Evolutionary conservation across 345 rosid species (phyloP).

Genomic region (Citrus glauca): DNA sequence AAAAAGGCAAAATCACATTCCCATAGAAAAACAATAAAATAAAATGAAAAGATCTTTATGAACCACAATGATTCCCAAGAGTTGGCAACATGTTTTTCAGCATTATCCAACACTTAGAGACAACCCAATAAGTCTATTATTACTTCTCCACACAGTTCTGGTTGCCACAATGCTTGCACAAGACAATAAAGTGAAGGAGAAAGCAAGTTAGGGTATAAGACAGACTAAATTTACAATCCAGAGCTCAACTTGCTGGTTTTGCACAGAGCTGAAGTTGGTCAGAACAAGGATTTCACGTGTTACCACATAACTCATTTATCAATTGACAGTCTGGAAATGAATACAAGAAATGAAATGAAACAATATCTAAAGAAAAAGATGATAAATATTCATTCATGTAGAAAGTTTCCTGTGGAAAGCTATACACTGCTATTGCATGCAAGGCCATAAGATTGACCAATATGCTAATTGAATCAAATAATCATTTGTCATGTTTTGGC

Average conservation of each 20-base stretch:
- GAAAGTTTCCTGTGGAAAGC: not conserved
- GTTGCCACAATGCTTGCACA: not conserved
- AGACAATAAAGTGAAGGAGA: not conserved
- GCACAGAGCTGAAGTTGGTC: not conserved
- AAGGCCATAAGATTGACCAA: not conserved
- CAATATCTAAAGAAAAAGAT: not conserved
- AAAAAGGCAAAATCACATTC: not conserved
- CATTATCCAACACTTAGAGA: not conserved
- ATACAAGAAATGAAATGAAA: not conserved
- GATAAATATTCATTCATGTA: not conserved
- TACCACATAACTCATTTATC: not conserved
- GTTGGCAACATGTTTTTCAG: not conserved
- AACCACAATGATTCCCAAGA: not conserved
- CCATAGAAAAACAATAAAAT: not conserved
- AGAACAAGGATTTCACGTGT: not conserved
- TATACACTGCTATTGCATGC: not conserved
- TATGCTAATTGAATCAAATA: not conserved
- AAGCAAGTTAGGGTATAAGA: not conserved
- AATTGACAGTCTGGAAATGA: not conserved
- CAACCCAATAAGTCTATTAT: not conserved
- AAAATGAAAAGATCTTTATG: not conserved
- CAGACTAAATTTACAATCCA: not conserved
- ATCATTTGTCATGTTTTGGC: not conserved
- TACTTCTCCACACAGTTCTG: not conserved
- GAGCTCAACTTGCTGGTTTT: not conserved